A percentile compares a stretch with the other conserved stretches of the same genome.
phyloP scores from a whole-genome alignment of 2,329 filamentous ascomycete genomes.

The Ophiostoma australiae region DNA sequence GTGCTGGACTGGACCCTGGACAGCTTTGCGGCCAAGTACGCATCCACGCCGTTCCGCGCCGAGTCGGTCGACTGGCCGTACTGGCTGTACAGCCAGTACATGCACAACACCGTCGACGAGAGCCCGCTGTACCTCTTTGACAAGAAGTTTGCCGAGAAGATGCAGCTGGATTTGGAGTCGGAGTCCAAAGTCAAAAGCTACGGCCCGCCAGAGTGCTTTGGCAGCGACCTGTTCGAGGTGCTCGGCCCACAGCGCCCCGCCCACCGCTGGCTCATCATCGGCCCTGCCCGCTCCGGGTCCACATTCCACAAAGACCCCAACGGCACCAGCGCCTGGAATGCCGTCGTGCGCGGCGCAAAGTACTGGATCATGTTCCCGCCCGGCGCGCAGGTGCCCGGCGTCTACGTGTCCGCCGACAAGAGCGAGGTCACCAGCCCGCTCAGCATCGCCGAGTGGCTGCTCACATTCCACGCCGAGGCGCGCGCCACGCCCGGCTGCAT shows the following conservation, averaged over 20 bases:
- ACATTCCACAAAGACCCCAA: conserved; percentile 88
- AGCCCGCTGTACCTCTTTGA: conserved; percentile 93
- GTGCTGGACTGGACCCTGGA: conserved; percentile 71
- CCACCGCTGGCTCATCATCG: conserved; percentile 87
- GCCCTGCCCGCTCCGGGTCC: conserved; percentile 78
- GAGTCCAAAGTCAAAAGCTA: conserved; percentile 46
- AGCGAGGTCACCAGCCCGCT: conserved; percentile 91
- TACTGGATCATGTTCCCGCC: conserved; percentile 99
- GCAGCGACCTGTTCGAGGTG: conserved; percentile 76
- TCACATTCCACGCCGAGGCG: conserved; percentile 82
- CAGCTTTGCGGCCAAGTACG: conserved; percentile 60
- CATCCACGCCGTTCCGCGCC: conserved; percentile 68
- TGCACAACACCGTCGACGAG: conserved; percentile 74
- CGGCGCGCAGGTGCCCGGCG: conserved; percentile 72
- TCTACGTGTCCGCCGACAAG: conserved; percentile 82
- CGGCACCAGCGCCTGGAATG: conserved; percentile 83
- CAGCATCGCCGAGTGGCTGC: conserved; percentile 93
- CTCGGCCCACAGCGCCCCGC: conserved; percentile 76
- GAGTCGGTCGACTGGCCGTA: conserved; percentile 93
- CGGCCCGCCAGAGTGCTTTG: conserved; percentile 78
- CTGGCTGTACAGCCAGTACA: conserved; percentile 74
- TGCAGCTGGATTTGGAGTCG: conserved; percentile 59
- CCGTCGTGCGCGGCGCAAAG: conserved; percentile 80
- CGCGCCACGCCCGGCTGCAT: conserved; percentile 68
- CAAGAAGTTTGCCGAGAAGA: conserved; percentile 79